phyloP scores from a whole-genome alignment of 305 asterid genomes.

The Fraxinus floribunda region DNA sequence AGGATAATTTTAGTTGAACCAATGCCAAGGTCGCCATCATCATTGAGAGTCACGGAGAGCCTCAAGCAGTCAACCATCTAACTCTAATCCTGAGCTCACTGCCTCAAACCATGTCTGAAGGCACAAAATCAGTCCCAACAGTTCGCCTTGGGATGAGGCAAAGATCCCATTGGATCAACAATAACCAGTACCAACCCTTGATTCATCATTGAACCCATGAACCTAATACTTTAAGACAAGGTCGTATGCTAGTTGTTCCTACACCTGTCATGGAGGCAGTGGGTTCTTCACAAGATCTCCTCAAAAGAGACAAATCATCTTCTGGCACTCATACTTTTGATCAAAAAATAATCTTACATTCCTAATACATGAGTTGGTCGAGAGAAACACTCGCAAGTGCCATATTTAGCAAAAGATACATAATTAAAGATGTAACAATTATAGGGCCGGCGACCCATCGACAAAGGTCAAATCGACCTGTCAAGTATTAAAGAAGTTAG shows the following conservation, averaged over 20 bases:
- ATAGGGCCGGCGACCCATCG: background rate
- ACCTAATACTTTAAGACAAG: background rate
- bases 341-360: background rate
- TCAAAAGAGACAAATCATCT: too few species aligned
- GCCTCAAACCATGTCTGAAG: background rate
- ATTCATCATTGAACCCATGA: background rate
- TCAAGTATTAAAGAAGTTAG: background rate
- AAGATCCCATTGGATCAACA: background rate
- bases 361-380: background rate
- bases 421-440: background rate
- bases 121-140: background rate
- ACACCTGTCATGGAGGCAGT: background rate
- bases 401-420: background rate
- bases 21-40: background rate
- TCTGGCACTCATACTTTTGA: background rate
- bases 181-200: background rate
- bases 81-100: background rate
- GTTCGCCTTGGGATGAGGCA: background rate
- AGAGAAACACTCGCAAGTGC: background rate
- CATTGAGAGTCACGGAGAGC: background rate
- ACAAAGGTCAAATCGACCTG: background rate
- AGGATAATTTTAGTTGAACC: background rate
- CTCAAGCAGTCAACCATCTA: background rate
- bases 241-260: background rate
- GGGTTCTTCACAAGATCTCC: background rate